Base-by-base conservation (phyloP, 148 eudicot species). In the Diospyros lotus region DNA sequence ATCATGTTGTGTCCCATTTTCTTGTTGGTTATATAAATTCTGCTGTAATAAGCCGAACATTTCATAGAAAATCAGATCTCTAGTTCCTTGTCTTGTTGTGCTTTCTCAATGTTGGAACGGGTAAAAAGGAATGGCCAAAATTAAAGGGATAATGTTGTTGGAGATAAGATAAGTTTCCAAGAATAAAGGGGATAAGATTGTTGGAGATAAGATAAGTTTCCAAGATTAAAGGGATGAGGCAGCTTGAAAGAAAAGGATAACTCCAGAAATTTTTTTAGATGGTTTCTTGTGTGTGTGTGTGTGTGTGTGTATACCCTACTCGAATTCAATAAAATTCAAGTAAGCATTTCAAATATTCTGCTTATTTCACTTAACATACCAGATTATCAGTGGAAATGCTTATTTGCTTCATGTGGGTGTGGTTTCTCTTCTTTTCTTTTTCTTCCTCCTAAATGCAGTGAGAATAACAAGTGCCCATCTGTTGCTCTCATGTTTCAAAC, bases 401-500 rank as follows among this genome's bases (percentile, higher is more conserved):
- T 28, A 28, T 28, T 15, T 4, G 60, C 17, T 56, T 56, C 60
- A 2, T 66, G 53, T 3, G 18, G 6, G 15, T 66, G 53, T 17
- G 48, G n/a, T 50, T 17, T 6, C 46, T 15, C 5, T 14, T 50
- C 7, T 68, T 0, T 48, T 58, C 67, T 48, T 51, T 5, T 59
- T 48, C 52, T 4, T 48, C 52, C 6, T 48, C 52, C 6, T 48
- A 66, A 66, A 60, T 86, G 87, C 93, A 91, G 93, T 14, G 69
- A 86, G 66, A 79, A 75, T 82, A 73, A 69, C 63, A 86, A 84
- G 73, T 91, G 96, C 73, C 96, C 96, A 61, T 91, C 93, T 45
- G 87, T 89, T 68, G 87, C 96, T 38, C 84, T 91, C 80, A 87
- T 91, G 93, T 91, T 91, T 83, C 91, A 89, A 91, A 81, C 89